phyloP scores from a whole-genome alignment of 2,329 filamentous ascomycete species.

The Neonectria ditissima region DNA sequence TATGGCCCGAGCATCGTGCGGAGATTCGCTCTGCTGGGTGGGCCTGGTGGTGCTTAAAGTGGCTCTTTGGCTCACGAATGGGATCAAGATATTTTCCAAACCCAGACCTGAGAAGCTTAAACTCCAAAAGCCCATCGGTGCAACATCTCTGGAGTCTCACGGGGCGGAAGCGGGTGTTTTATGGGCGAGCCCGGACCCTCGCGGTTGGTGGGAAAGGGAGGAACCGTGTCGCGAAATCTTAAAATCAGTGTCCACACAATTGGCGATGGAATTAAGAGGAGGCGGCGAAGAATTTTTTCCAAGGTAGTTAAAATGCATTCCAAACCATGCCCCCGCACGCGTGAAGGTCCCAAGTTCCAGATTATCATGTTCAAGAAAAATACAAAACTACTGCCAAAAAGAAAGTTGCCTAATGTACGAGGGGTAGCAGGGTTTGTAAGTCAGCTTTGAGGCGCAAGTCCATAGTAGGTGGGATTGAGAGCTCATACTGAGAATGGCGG shows the following conservation, averaged over 20 bases:
- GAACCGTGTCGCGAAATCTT: conserved; percentile 11
- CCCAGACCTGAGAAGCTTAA: conserved; percentile 21
- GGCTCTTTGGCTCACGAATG: conserved; percentile 16
- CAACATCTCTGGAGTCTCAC: conserved; percentile 5
- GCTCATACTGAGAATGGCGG: too few species aligned
- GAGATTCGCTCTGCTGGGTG: conserved; percentile 92
- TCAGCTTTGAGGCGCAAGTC: background rate
- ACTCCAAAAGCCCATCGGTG: background rate
- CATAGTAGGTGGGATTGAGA: too few species aligned
- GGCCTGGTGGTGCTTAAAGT: conserved; percentile 81
- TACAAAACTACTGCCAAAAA: too few species aligned
- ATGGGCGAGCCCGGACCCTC: conserved; percentile 12
- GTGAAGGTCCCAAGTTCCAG: background rate
- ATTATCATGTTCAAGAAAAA: background rate
- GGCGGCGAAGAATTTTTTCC: conserved; percentile 18
- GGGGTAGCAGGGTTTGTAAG: too few species aligned
- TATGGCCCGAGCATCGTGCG: conserved; percentile 95
- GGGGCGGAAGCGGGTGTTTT: conserved; percentile 11
- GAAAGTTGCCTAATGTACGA: too few species aligned
- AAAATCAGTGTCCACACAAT: conserved; percentile 12
- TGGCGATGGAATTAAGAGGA: conserved; percentile 8
- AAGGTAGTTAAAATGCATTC: conserved; percentile 22
- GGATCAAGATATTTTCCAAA: conserved; percentile 30
- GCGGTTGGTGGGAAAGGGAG: conserved; percentile 8
- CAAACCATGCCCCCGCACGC: conserved; percentile 13